Evolutionary conservation across 176 grass and related monocot genomes (phyloP).

Genomic region (Calamus simplicifolius): DNA sequence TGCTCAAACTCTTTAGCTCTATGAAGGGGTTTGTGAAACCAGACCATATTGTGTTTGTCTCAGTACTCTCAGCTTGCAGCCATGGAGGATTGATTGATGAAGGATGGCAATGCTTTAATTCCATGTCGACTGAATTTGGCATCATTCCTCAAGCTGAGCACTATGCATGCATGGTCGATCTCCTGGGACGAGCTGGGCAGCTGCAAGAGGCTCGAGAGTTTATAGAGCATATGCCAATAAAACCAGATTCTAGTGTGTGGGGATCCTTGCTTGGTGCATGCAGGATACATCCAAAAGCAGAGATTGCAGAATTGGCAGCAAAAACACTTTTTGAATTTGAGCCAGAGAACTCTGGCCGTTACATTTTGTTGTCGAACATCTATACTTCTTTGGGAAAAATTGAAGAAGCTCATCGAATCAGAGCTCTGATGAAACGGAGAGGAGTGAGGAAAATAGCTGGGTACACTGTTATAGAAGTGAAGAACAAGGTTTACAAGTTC

Average conservation of each 20-base stretch:
- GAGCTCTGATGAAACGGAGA: constrained; percentile 10
- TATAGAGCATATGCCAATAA: constrained; percentile 21
- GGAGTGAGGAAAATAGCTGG: constrained; percentile 21
- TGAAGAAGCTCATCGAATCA: constrained; percentile 17
- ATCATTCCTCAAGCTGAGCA: constrained; percentile 13
- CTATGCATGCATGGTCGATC: constrained; percentile 24
- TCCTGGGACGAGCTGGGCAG: constrained; percentile 22
- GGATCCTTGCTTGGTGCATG: constrained; percentile 31
- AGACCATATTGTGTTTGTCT: constrained; percentile 20
- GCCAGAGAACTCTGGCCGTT: constrained; percentile 18
- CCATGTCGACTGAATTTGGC: constrained; percentile 12
- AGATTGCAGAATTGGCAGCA: constrained; percentile 22
- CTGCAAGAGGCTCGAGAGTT: constrained; percentile 21
- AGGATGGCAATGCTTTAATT: constrained; percentile 24
- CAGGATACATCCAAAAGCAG: constrained; percentile 21
- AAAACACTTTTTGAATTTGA: constrained; percentile 19
- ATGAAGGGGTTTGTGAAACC: constrained; percentile 15
- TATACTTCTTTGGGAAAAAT: constrained; percentile 25
- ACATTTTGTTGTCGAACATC: constrained; percentile 20
- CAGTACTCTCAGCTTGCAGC: constrained; percentile 20
- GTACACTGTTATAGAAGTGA: constrained; percentile 22
- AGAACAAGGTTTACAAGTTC: constrained; percentile 22
- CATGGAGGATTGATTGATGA: constrained; percentile 16
- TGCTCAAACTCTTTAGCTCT: constrained; percentile 8
- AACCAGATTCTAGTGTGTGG: constrained; percentile 24